Evolutionary conservation across 495 filamentous ascomycete genomes (phyloP).

Genomic region (Tetracladium setigerum): DNA sequence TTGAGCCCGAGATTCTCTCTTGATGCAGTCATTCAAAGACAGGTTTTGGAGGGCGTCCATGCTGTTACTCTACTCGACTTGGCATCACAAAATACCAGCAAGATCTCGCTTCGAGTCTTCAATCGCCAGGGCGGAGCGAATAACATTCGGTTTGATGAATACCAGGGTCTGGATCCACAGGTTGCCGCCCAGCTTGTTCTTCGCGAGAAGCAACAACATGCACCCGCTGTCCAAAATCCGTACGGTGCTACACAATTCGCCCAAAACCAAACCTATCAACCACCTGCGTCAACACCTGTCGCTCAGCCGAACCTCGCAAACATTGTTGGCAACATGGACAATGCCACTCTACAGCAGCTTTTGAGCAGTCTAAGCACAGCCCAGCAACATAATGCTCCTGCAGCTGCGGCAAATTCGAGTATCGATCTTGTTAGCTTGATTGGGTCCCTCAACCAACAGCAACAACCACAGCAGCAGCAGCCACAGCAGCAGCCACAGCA

Average conservation of each 20-base stretch:
- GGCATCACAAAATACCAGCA: conserved; percentile 56
- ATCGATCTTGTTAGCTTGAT: conserved; percentile 57
- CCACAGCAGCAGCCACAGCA: conserved; percentile 21
- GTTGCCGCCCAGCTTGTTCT: conserved; percentile 74
- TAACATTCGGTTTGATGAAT: conserved; percentile 76
- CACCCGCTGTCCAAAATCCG: conserved; percentile 13
- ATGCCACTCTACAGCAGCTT: conserved; percentile 63
- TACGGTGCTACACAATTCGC: conserved; percentile 13
- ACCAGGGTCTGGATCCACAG: conserved; percentile 68
- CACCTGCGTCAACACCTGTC: conserved; percentile 25
- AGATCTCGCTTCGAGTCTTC: conserved; percentile 76
- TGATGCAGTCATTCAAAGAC: conserved; percentile 69
- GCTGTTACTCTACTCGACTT: conserved; percentile 71
- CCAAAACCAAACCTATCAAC: conserved; percentile 20
- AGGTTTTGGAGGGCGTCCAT: conserved; percentile 82
- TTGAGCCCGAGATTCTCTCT: conserved; percentile 72
- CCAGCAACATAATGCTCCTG: conserved; percentile 33
- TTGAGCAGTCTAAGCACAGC: conserved; percentile 54
- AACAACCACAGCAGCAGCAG: conserved; percentile 28
- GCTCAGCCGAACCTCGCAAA: conserved; percentile 44
- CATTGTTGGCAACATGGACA: conserved; percentile 59
- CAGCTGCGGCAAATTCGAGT: conserved; percentile 29
- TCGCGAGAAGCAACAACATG: conserved; percentile 55
- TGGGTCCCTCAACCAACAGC: conserved; percentile 32
- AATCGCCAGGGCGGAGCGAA: conserved; percentile 63